These are phyloP conservation scores for Podila horticola DNA, from an alignment of 192 early-diverging fungal species.

Conservation along the genomic window DNA sequence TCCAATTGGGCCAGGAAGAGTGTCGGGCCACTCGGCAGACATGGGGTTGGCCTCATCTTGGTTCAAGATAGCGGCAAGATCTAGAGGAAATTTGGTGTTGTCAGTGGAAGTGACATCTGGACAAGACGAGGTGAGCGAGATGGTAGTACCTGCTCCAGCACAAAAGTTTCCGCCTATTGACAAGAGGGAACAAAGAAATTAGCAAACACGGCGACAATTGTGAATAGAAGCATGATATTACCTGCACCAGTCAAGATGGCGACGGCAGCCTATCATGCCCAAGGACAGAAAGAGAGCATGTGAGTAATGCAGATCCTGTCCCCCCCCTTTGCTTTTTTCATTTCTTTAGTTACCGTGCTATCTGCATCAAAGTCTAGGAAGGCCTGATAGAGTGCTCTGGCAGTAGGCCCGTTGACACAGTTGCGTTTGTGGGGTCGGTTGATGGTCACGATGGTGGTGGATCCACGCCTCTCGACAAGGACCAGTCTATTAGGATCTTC, in stretches of 20 bases:
- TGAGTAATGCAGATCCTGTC: background rate
- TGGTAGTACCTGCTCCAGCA: constrained; percentile 51
- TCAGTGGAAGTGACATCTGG: background rate
- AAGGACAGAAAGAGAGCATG: background rate
- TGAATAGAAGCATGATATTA: constrained; percentile 1
- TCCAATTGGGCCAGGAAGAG: constrained; percentile 50
- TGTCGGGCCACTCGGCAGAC: constrained; percentile 42
- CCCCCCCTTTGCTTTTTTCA: background rate
- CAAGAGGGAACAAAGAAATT: background rate
- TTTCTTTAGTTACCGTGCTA: constrained; percentile 19
- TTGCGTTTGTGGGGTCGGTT: constrained; percentile 57
- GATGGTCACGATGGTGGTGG: constrained; percentile 50
- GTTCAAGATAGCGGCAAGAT: constrained; percentile 50
- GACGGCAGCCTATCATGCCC: constrained; percentile 26
- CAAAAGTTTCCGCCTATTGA: constrained; percentile 57
- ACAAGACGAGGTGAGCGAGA: background rate
- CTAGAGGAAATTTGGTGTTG: constrained; percentile 3
- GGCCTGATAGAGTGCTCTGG: constrained; percentile 53
- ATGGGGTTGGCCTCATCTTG: constrained; percentile 50
- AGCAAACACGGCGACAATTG: background rate
- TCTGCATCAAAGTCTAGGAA: constrained; percentile 62
- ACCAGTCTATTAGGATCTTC: constrained; percentile 24
- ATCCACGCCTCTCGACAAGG: constrained; percentile 31
- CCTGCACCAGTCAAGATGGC: constrained; percentile 59
- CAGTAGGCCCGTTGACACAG: constrained; percentile 58